Base-by-base conservation (phyloP, 192 early-diverging fungal genomes). In the Podila clonocystis region DNA sequence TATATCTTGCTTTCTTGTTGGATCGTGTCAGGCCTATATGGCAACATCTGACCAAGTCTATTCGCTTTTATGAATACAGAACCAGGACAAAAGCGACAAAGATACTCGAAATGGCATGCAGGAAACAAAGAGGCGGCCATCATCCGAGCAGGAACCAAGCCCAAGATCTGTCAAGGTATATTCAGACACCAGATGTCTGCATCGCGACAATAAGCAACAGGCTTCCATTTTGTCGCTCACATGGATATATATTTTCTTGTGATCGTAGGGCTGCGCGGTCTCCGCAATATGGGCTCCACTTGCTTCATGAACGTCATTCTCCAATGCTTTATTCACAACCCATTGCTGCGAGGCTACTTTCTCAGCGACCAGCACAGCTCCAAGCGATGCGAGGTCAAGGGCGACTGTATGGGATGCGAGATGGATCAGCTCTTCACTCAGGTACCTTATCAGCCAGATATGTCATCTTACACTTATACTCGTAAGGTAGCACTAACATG, bases 291-390 rank as follows among this genome's bases (percentile, higher is more conserved):
- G 86, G 97, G 97, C 19, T 92, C 93, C 0, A 99, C 97, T 1
- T 99, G 97, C 75, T 99, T 96, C 70, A 96, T 99, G 90, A 96
- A 95, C 79, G 94, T 93, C 6, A 92, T 99, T 28, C 85, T 99
- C 50, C 97, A 99, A 79, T 89, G 93, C 22, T 88, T 99, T 65
- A 85, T 94, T 20, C 96, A 98, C 77, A 99, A 99, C 75, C 97
- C 97, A 28, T 68, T 97, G 20, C 76, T 99, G 57, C 91, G 92
- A 70, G 92, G 89, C 7, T 95, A 96, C 84, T 97, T 99, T 74
- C 85, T 99, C n/a, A 93, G 91, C 70, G 97, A 98, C 79, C 90
- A 88, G 50, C 97, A 99, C 70, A 93, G 90, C 66, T 85, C 85
- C 11, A 77, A 84, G 58, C 66, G 75, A 5, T 97, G 97, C 75